Evolutionary conservation across 1,139 yeast species (phyloP).

Genomic region (Hansenula lynferdii): DNA sequence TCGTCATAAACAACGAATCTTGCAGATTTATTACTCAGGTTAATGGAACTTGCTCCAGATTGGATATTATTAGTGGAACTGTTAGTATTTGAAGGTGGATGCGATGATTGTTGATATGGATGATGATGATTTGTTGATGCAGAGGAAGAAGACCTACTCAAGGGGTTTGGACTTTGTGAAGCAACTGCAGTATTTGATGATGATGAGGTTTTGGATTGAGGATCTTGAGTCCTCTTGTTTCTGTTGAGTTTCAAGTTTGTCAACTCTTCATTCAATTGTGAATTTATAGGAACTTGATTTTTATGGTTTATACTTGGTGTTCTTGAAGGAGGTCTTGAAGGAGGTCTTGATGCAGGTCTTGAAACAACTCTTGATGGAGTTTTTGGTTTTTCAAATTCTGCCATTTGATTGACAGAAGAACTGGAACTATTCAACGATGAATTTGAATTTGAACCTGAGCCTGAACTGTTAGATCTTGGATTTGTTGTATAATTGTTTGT

Average conservation of each 20-base stretch:
- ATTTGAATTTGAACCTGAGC: neutral
- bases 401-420: conserved; percentile 12
- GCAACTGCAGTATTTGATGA: conserved; percentile 1
- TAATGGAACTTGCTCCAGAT: conserved; percentile 9
- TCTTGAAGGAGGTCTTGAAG: conserved; percentile 8
- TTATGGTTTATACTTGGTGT: conserved; percentile 3
- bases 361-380: too few relatives aligned
- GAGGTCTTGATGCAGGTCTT: conserved; percentile 5
- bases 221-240: neutral
- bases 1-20: conserved; percentile 54
- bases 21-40: neutral
- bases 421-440: conserved; percentile 14
- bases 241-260: conserved; percentile 1
- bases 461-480: conserved; percentile 2
- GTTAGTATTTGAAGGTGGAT: conserved; percentile 2
- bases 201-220: conserved; percentile 1
- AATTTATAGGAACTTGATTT: neutral
- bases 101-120: neutral
- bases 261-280: conserved; percentile 2
- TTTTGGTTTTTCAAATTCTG: conserved; percentile 4
- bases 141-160: conserved; percentile 18
- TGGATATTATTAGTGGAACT: too few relatives aligned
- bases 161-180: conserved; percentile 1
- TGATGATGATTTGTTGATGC: conserved; percentile 11
- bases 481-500: conserved; percentile 2